phyloP scores from a whole-genome alignment of 2,329 filamentous ascomycete genomes.

The Fusarium chuoi region DNA sequence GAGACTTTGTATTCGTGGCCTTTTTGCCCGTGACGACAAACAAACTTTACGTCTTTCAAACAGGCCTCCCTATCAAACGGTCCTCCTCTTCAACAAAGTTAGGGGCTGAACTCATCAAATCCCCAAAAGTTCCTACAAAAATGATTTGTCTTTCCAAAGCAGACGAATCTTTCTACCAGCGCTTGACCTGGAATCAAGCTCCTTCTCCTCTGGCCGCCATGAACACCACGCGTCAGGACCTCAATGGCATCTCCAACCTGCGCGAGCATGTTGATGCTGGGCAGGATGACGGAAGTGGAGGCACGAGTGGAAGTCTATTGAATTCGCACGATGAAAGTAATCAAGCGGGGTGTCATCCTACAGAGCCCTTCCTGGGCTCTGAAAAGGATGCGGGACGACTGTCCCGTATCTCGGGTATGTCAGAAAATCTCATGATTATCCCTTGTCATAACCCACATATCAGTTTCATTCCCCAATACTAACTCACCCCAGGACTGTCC shows the following conservation, averaged over 20 bases:
- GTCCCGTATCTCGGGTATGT: constrained; percentile 44
- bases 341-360: constrained; percentile 32
- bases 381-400: constrained; percentile 45
- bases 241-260: constrained; percentile 65
- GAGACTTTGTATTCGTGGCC: constrained; percentile 12
- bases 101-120: background rate
- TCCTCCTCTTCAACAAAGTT: background rate
- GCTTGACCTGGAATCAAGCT: constrained; percentile 65
- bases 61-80: constrained; percentile 2
- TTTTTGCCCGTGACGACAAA: constrained; percentile 7
- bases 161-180: constrained; percentile 59
- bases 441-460: background rate
- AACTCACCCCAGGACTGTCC: constrained; percentile 40
- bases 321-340: constrained; percentile 43
- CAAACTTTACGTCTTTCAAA: background rate
- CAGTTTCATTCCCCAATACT: background rate
- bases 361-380: constrained; percentile 26
- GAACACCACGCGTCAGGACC: constrained; percentile 64
- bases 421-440: constrained; percentile 1
- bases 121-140: background rate
- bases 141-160: constrained; percentile 67
- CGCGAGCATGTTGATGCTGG: constrained; percentile 55
- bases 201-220: constrained; percentile 60
- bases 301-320: constrained; percentile 32
- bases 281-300: constrained; percentile 48